Percentiles rank a stretch among this genome's conserved stretches.
Evolutionary conservation across 805 yeast species (phyloP).

Genomic region (Saccharomycopsis synnaedendra): DNA sequence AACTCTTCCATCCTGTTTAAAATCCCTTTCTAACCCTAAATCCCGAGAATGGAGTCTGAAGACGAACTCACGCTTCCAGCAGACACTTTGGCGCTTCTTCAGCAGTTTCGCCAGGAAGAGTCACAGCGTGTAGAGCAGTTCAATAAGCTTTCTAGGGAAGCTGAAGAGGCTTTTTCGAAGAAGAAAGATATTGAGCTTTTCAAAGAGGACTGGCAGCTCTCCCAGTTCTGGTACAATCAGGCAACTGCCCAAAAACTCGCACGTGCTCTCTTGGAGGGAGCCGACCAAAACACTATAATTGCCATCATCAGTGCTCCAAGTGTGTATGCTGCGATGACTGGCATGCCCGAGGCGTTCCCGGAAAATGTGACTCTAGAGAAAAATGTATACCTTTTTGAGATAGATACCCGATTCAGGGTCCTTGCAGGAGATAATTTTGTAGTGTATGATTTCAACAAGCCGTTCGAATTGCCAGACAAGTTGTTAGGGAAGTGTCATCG

Average conservation of each 20-base stretch:
- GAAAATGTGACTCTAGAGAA: conserved; percentile 26
- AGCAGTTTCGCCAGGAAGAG: conserved; percentile 60
- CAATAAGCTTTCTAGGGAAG: conserved; percentile 37
- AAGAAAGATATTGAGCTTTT: conserved; percentile 57
- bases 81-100: conserved; percentile 40
- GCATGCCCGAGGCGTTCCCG: conserved; percentile 38
- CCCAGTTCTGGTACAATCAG: conserved; percentile 86
- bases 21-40: neutral
- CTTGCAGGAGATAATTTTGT: conserved; percentile 62
- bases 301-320: conserved; percentile 86
- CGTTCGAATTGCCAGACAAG: conserved; percentile 45
- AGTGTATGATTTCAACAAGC: conserved; percentile 66
- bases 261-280: conserved; percentile 64
- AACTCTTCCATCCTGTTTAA: neutral
- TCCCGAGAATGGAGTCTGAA: neutral
- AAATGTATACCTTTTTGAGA: conserved; percentile 67
- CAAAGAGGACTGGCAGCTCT: conserved; percentile 88
- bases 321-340: conserved; percentile 72
- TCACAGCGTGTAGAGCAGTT: conserved; percentile 43
- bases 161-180: conserved; percentile 31
- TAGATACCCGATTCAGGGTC: conserved; percentile 62
- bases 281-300: conserved; percentile 57
- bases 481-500: conserved; percentile 57
- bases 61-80: conserved; percentile 26
- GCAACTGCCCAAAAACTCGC: conserved; percentile 60